Percentiles rank a stretch among this genome's conserved stretches.
These are phyloP conservation scores for Acanthamoeba royreba DNA, from an alignment of 208 protist genomes.

Conservation along the genomic window DNA sequence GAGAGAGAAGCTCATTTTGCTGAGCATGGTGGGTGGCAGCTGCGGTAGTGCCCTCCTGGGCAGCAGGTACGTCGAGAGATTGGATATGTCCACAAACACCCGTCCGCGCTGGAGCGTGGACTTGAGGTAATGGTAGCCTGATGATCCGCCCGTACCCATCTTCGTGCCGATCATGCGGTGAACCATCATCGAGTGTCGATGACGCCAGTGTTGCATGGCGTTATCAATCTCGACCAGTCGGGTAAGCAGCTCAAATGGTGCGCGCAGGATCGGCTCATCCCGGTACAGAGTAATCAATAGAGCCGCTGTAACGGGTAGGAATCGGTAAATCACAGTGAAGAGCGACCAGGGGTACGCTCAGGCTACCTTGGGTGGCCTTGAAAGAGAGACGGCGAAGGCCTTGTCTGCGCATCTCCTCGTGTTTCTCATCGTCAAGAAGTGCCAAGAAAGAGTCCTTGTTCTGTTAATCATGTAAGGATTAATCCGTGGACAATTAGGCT, in stretches of 20 bases:
- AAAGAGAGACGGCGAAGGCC: constrained; percentile 45
- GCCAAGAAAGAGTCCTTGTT: constrained; percentile 44
- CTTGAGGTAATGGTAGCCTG: constrained; percentile 74
- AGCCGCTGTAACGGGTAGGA: constrained; percentile 9
- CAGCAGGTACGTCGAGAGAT: constrained; percentile 59
- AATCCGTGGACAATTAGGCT: too few species aligned
- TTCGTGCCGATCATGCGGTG: constrained; percentile 75
- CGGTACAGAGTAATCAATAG: constrained; percentile 64
- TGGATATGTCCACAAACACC: constrained; percentile 60
- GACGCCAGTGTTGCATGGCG: constrained; percentile 65
- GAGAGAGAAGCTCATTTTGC: not conserved
- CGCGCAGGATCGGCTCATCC: constrained; percentile 70
- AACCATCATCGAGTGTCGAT: constrained; percentile 69
- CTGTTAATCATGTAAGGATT: too few species aligned
- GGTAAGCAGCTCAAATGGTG: constrained; percentile 61
- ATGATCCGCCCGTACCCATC: constrained; percentile 73
- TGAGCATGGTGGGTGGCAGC: constrained; percentile 9
- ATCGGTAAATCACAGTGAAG: not conserved
- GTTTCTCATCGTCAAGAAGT: constrained; percentile 47
- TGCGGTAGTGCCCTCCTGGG: constrained; percentile 54
- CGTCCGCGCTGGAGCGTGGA: constrained; percentile 56
- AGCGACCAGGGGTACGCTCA: not conserved
- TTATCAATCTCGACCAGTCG: constrained; percentile 72
- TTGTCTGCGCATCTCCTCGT: constrained; percentile 46
- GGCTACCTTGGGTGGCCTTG: constrained; percentile 57